Base-by-base conservation (phyloP, 768 basidiomycete genomes). In the Lactarius akahatsu region DNA sequence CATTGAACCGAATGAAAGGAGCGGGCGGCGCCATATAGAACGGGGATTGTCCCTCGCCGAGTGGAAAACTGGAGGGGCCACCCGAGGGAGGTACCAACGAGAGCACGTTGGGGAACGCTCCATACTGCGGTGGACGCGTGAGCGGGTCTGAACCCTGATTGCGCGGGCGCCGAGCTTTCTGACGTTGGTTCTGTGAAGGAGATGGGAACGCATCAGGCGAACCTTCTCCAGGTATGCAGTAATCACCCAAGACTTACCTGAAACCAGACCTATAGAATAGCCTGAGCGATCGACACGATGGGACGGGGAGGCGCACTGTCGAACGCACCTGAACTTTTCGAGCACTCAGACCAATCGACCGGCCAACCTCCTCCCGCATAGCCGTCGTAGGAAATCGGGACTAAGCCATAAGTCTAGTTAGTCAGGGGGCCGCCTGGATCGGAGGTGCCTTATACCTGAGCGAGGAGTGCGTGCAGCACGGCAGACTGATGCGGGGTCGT, bases 401-500 rank as follows among this genome's bases (percentile, higher is more conserved):
- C 92, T 95, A 62, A 41, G 26, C 28, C 28, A 43, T 10, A 41
- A 50, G 15, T 34, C 16, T 5, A 16, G 61, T 36, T 23, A 20
- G 56, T 52, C 40, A 23, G n/a, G 47, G 36, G 3, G 43, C 41
- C 66, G 36, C 20, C 58, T 45, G 8, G 70, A 69, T 61, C 68
- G 61, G 63, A 64, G 64, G 28, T 40, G 67, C 76, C 70, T 50
- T 3, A 50, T 78, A 93, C 92, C 86, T 93, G 87, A 38, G 90
- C 89, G n/a, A 94, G 83, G 56, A 94, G 82, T 5, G 89, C 89
- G 71, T 93, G 91, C 23, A 94, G 81, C n/a, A 92, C 92, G 15
- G 90, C 89, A 62, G 92, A 87, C 74, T 94, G 92, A 73, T 94
- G 90, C 9, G 92, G 91, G 10, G 92, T 94, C 47, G 92, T 94